Evolutionary conservation across 352 stramenopile species (phyloP), one percentile per base, ranked within the genome.

Genomic region (Peronospora tabacina): DNA sequence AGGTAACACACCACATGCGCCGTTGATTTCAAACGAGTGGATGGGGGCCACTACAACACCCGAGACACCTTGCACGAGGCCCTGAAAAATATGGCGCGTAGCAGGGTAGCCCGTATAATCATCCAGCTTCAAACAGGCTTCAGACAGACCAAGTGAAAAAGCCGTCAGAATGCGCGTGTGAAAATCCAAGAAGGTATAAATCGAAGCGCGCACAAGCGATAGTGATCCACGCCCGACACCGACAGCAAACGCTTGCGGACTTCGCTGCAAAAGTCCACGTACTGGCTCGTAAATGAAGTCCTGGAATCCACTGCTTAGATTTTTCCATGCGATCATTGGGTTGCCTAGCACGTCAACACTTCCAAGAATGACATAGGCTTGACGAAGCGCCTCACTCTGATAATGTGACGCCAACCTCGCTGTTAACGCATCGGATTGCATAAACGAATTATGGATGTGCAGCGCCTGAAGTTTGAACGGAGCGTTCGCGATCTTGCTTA

Each of bases 331-430:
- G 46, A 92, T 82, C 72, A 94, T 88, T 9, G 84, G 84, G 50
- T 94, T 94, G 35, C 84, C 84, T 5, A 94, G 64, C 12, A 94
- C 82, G 36, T 94, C 84, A 20, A 94, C 84, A 61, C 80, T 91
- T 26, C 84, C 84, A 0, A 94, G 55, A 33, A 94, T 90, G 26
- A 94, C 80, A 37, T 94, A 94, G 3, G 84, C 84, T 47, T 94
- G 84, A 7, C 84, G 75, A 24, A 93, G 58, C n/a, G 80, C 82
- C 58, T 94, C 82, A 42, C 83, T 90, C 44, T 93, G 84, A 42
- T 94, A 94, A 50, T 94, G 84, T 15, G 82, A 82, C n/a, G 58
- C 73, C 16, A 92, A 44, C 12, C 77, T 63, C 17, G 76, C 76
- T 15, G 65, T 74, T 38, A 92, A 61, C 3, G 72, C 79, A 53